Evolutionary conservation across 83 land plant genomes (phyloP), one percentile per base, ranked within the genome.

Genomic region (Picea mariana): DNA sequence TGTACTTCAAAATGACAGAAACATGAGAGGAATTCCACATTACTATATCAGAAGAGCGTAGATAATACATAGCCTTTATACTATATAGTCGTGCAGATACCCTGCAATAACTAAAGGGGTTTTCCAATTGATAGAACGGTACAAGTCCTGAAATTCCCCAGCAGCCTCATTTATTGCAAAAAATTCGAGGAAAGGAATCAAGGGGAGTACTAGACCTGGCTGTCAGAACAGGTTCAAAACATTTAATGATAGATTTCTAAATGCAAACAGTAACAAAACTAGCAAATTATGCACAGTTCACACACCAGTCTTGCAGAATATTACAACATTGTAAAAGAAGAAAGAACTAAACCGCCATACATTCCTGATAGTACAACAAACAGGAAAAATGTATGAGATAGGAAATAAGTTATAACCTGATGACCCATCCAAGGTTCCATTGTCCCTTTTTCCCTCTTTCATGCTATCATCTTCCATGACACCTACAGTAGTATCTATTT

Each of bases 381-480:
- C 24, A 42, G 3, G 23, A 9, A 72, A 72, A 72, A 38, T 6
- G 7, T 71, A 21, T 20, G n/a, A 72, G 52, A 42, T 72, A 38
- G 75, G 1, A 72, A 42, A 72, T n/a, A 49, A 49, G 55, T 49
- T 49, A 49, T 11, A 72, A 72, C 76, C 76, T 72, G 76, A 7
- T 72, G 23, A 44, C 17, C 11, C 55, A 42, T 72, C 76, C 49
- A 72, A 6, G 49, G 23, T 21, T 42, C n/a, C 76, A 72, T 72
- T 72, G 52, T 72, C 76, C 55, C 18, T 47, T 38, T 72, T 44
- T 38, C 52, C 76, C 40, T 40, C 52, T 42, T 72, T 47, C n/a
- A 18, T 9, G 23, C 12, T 52, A 52, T 72, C 76, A 42, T 42
- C 52, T 42, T 42, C 76, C 52, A 40, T 72, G 9, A 21, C 49